A percentile compares a stretch with the other conserved stretches of the same genome.
Evolutionary conservation across 1,284 basidiomycete genomes (phyloP).

Genomic region (Naganishia liquefaciens): DNA sequence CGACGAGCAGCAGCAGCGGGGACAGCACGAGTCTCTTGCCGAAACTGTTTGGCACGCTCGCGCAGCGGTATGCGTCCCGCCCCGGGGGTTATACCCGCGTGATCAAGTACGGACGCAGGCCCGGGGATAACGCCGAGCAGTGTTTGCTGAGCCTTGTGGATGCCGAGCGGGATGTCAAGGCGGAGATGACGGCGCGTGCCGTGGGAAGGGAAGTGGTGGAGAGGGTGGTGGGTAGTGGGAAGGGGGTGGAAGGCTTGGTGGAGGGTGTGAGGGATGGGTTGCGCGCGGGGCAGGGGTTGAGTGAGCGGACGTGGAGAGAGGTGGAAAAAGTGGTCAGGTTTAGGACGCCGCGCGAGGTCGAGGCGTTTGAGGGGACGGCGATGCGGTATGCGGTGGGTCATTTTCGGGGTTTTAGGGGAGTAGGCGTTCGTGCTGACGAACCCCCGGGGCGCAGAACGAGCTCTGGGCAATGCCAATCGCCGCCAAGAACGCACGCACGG

Average conservation of each 20-base stretch:
- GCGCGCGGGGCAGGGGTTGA: constrained; percentile 40
- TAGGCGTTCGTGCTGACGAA: no score
- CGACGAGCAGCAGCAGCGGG: constrained; percentile 41
- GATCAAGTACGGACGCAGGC: constrained; percentile 81
- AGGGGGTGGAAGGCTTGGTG: constrained; percentile 13
- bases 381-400: constrained; percentile 53
- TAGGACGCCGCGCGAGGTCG: constrained; percentile 45
- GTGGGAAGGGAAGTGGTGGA: constrained; percentile 67
- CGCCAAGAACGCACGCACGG: constrained; percentile 7
- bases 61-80: constrained; percentile 76
- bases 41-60: constrained; percentile 79
- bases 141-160: constrained; percentile 94
- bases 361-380: constrained; percentile 49
- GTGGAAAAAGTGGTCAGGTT: constrained; percentile 53
- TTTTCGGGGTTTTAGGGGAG: no score
- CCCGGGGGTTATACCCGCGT: constrained; percentile 96
- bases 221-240: constrained; percentile 7
- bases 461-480: constrained; percentile 23
- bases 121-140: constrained; percentile 89
- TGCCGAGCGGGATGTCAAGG: constrained; percentile 82
- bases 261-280: constrained; percentile 49
- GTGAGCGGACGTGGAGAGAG: constrained; percentile 47
- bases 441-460: constrained; percentile 18
- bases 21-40: constrained; percentile 63
- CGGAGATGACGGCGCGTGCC: constrained; percentile 78